Evolutionary conservation across 352 stramenopile species (phyloP).

Genomic region (Phytophthora fragariae): DNA sequence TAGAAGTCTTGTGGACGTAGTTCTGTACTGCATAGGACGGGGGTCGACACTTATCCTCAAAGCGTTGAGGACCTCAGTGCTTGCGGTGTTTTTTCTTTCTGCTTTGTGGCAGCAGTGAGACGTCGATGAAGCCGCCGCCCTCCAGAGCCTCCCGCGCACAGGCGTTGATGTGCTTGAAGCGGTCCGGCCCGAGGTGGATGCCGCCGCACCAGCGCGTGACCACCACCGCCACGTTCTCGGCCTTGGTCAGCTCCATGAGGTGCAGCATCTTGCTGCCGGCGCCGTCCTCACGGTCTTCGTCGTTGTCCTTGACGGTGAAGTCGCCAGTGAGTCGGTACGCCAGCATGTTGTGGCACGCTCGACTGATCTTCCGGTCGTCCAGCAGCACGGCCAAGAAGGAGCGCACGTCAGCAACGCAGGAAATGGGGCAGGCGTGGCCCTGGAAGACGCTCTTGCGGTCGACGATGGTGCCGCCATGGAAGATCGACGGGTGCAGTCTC

Average conservation of each 20-base stretch:
- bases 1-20: too few species aligned
- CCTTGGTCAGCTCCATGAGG: constrained; percentile 73
- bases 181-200: constrained; percentile 68
- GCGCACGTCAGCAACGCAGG: constrained; percentile 59
- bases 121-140: constrained; percentile 8
- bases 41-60: background rate
- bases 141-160: constrained; percentile 63
- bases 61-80: background rate
- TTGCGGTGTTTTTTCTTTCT: constrained; percentile 55
- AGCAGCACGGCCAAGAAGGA: constrained; percentile 72
- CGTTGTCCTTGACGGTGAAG: constrained; percentile 75
- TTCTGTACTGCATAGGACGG: too few species aligned
- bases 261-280: constrained; percentile 75
- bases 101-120: constrained; percentile 19
- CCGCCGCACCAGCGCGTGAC: constrained; percentile 81
- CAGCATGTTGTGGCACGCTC: constrained; percentile 73
- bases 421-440: background rate
- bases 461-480: constrained; percentile 61
- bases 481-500: constrained; percentile 21
- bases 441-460: constrained; percentile 79
- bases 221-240: constrained; percentile 76
- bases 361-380: constrained; percentile 72
- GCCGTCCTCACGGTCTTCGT: constrained; percentile 79
- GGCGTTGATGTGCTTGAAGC: constrained; percentile 75
- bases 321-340: constrained; percentile 71